Percentiles rank a stretch among this genome's conserved stretches.
Evolutionary conservation across 129 eudicot species (phyloP).

Genomic region (Arctium minus): DNA sequence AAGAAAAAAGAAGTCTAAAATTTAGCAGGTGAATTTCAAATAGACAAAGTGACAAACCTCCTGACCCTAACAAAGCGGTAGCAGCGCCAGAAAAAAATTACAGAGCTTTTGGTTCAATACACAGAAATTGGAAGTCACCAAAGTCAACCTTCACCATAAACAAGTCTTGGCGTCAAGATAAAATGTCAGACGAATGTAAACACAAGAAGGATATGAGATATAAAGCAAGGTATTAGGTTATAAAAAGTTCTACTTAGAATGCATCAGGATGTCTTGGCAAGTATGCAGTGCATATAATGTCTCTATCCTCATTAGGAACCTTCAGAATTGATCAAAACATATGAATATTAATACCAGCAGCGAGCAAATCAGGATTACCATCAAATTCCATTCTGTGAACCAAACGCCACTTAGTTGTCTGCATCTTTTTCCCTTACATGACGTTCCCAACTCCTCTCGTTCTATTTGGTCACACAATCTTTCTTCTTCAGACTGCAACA

Average conservation of each 20-base stretch:
- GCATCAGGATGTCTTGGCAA: conserved; percentile 94
- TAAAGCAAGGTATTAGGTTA: neutral
- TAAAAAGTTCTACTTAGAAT: conserved; percentile 60
- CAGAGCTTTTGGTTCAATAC: conserved; percentile 84
- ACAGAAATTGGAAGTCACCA: conserved; percentile 95
- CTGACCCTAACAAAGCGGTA: conserved; percentile 89
- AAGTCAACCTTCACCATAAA: conserved; percentile 74
- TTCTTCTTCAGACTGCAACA: too few species aligned
- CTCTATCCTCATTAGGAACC: conserved; percentile 64
- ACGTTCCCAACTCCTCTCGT: too few species aligned
- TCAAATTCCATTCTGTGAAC: too few species aligned
- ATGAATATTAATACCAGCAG: neutral
- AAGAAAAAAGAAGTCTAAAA: neutral
- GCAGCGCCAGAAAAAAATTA: conserved; percentile 98
- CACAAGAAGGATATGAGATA: neutral
- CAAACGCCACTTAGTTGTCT: too few species aligned
- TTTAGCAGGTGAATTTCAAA: neutral
- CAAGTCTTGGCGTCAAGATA: conserved; percentile 8
- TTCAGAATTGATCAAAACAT: conserved; percentile 23
- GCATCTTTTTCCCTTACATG: too few species aligned
- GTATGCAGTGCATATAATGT: conserved; percentile 66
- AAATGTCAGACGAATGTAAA: neutral
- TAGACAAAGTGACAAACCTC: conserved; percentile 83
- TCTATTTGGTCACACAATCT: too few species aligned
- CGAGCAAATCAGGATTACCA: too few species aligned